These are phyloP conservation scores for Keithomyces neogunnii DNA, from an alignment of 2,329 filamentous ascomycete species.

Conservation along the genomic window DNA sequence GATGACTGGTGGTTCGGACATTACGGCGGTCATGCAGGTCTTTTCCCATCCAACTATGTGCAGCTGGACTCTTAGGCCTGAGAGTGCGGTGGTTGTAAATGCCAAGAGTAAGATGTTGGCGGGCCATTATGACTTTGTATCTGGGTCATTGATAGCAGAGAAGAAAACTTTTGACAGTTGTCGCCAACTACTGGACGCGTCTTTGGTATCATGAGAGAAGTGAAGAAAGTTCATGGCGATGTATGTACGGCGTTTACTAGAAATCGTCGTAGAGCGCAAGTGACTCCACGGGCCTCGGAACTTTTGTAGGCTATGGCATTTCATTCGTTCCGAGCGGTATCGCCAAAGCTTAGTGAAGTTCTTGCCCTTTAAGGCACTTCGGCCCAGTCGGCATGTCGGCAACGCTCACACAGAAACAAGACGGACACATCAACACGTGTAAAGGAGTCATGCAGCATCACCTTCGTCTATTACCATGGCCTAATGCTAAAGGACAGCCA, in stretches of 20 bases:
- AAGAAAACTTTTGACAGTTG: background rate
- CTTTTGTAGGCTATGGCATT: background rate
- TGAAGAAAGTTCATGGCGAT: background rate
- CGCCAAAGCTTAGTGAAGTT: too few species aligned
- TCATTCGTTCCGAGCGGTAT: too few species aligned
- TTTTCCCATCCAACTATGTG: conserved; percentile 75
- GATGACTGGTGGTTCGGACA: conserved; percentile 98
- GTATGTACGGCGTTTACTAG: background rate
- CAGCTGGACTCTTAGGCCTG: conserved; percentile 36
- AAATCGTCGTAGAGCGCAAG: too few species aligned
- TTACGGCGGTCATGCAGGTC: conserved; percentile 67
- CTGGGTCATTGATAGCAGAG: background rate
- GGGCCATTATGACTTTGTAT: background rate
- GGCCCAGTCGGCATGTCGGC: too few species aligned
- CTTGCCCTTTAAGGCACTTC: too few species aligned
- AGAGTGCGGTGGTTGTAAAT: background rate
- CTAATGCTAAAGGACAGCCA: conserved; percentile 1
- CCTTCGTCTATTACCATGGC: conserved; percentile 1
- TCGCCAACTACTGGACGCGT: background rate
- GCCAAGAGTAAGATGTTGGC: background rate
- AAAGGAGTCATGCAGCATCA: background rate
- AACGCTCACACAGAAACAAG: background rate
- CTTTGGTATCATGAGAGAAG: background rate
- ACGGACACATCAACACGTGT: background rate
- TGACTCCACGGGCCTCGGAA: background rate